These are phyloP conservation scores for Acanthamoeba lenticulata DNA, from an alignment of 208 protist species.

Conservation along the genomic window DNA sequence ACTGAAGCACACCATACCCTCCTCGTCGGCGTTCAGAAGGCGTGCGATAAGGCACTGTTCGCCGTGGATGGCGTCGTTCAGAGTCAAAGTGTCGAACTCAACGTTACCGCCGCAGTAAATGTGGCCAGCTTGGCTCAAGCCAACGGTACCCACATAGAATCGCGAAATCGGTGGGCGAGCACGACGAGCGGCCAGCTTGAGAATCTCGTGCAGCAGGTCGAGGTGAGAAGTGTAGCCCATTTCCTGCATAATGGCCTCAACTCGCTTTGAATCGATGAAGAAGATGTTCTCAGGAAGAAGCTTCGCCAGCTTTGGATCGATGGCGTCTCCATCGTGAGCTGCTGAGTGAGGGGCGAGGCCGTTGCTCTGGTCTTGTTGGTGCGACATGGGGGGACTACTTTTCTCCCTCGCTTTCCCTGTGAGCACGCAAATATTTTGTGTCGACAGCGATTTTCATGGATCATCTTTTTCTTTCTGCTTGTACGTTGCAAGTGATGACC, in stretches of 20 bases:
- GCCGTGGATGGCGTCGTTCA: slow-evolving; percentile 44
- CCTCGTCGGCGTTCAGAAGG: not conserved
- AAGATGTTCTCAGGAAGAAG: slow-evolving; percentile 20
- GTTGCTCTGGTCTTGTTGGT: not conserved
- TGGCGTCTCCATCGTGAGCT: not conserved
- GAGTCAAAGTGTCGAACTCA: not conserved
- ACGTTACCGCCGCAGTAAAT: slow-evolving; percentile 37
- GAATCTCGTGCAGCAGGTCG: slow-evolving; percentile 24
- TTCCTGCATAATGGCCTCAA: not conserved
- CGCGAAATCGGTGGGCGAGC: not conserved
- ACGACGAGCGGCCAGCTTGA: not conserved
- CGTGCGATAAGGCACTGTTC: slow-evolving; percentile 39
- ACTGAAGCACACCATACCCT: slow-evolving; percentile 14
- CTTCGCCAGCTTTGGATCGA: not conserved
- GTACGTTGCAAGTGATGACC: no score
- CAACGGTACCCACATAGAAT: slow-evolving; percentile 17
- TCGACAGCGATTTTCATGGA: no score
- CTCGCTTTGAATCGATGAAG: not conserved
- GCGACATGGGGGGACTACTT: not conserved
- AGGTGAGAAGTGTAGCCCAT: not conserved
- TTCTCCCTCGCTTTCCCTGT: not conserved
- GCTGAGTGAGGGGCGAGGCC: not conserved
- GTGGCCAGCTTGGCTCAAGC: not conserved
- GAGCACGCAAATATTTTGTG: no score
- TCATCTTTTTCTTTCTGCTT: no score